phyloP scores from a whole-genome alignment of 352 stramenopile species.

The Phytophthora lateralis region DNA sequence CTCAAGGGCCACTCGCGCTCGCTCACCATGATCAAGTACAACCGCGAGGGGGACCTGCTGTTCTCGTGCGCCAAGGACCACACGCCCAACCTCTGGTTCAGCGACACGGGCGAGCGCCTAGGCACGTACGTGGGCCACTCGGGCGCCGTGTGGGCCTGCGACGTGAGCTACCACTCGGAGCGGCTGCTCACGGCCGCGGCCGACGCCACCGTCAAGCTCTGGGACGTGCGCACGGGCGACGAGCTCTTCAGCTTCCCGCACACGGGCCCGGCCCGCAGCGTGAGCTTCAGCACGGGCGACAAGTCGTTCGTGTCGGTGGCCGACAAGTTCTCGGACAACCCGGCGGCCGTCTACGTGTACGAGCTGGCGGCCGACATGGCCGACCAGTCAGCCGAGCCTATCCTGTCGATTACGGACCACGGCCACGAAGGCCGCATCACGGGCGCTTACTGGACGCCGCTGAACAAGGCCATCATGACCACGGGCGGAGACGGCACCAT shows the following conservation, averaged over 20 bases:
- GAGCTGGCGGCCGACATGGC: conserved; percentile 69
- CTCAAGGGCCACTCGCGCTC: conserved; percentile 99
- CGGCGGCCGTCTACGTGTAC: conserved; percentile 81
- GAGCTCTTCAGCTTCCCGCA: conserved; percentile 88
- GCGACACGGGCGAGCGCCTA: conserved; percentile 95
- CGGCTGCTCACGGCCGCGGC: conserved; percentile 95
- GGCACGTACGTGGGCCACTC: conserved; percentile 97
- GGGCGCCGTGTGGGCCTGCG: conserved; percentile 97
- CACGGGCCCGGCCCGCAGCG: conserved; percentile 79
- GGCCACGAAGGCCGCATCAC: conserved; percentile 84
- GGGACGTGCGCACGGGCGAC: conserved; percentile 91
- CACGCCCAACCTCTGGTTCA: conserved; percentile 96
- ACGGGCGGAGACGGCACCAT: conserved; percentile 81
- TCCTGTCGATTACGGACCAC: conserved; percentile 81
- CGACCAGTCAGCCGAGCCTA: conserved; percentile 61
- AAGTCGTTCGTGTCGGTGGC: conserved; percentile 83
- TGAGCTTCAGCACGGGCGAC: conserved; percentile 90
- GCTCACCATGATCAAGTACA: conserved; percentile 99
- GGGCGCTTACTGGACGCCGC: conserved; percentile 83
- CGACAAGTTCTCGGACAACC: conserved; percentile 86
- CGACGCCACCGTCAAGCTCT: conserved; percentile 93
- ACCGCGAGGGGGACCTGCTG: conserved; percentile 98
- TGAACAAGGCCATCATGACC: conserved; percentile 90
- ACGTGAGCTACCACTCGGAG: conserved; percentile 93
- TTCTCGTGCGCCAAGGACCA: conserved; percentile 98